Base-by-base conservation (phyloP, 1,284 basidiomycete species). In the Tetrapyrgos nigripes region DNA sequence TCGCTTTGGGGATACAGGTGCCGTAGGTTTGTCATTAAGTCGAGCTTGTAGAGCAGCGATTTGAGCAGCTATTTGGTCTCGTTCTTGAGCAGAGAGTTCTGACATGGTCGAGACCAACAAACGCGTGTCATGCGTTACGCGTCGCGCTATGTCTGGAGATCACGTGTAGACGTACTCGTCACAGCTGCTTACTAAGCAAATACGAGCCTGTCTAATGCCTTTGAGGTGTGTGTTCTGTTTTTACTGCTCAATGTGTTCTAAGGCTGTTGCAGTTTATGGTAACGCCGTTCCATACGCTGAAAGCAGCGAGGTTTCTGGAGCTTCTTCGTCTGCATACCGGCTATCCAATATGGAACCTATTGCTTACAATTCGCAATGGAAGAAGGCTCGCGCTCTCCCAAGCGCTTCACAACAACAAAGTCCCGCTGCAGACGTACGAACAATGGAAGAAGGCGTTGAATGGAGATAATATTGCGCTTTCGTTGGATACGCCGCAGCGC, bases 1-100 rank as follows among this genome's bases (percentile, higher is more conserved):
- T 59, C 84, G 76, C 69, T 85, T 84, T 13, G 84, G 82, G 6
- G 84, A 82, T 6, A 68, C 62, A 21, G 74, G 73, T 45, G 19
- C 53, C 33, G 61, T 24, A 65, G 53, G 40, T 66, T 57, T 53
- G 28, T 77, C 68, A 9, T 62, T 62, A 26, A 85, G 75, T n/a
- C 46, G 35, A 33, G 53, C 64, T 40, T 67, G 61, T 2, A 67
- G 60, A 19, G 52, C 54, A 19, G 58, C 66, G 26, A 67, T 67
- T 44, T 67, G 66, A 44, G 44, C 53, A 46, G 21, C 37, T 46
- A 46, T 46, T 46, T 46, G 45, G 45, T 46, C 47, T n/a, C 24
- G 47, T 28, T 19, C n/a, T 37, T 37, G 35, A 11, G 35, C 35
- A 11, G 35, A 11, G 11, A 24, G n/a, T 8, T 45, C 44, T 24